Evolutionary conservation across 768 basidiomycete species (phyloP).

Genomic region (Gymnopilus junonius): DNA sequence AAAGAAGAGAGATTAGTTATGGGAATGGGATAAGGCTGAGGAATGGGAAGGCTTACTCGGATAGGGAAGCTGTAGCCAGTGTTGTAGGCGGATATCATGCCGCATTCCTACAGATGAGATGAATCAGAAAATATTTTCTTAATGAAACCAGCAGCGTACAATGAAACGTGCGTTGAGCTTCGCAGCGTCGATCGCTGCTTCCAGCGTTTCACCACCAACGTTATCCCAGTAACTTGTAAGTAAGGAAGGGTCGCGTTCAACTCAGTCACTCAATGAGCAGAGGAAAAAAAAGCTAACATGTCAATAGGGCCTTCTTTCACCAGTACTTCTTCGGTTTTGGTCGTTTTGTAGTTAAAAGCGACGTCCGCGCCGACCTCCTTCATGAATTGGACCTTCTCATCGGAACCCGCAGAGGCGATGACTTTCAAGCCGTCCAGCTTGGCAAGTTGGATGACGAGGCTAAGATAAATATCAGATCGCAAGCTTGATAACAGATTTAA

Average conservation of each 20-base stretch:
- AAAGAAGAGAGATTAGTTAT: too few species aligned
- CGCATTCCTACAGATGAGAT: slow-evolving; percentile 38
- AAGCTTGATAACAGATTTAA: too few species aligned
- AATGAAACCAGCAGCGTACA: slow-evolving; percentile 42
- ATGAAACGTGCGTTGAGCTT: slow-evolving; percentile 52
- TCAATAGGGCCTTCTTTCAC: slow-evolving; percentile 56
- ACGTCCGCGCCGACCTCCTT: slow-evolving; percentile 68
- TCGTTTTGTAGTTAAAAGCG: slow-evolving; percentile 77
- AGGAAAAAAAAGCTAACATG: slow-evolving; percentile 33
- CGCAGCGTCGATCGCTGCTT: slow-evolving; percentile 56
- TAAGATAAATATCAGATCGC: slow-evolving; percentile 19
- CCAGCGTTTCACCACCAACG: slow-evolving; percentile 63
- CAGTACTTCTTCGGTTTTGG: slow-evolving; percentile 53
- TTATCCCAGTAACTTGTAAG: slow-evolving; percentile 57
- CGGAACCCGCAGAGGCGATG: slow-evolving; percentile 71
- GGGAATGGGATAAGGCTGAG: neutral
- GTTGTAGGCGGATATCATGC: slow-evolving; percentile 46
- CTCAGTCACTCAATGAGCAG: neutral
- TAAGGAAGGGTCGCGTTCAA: neutral
- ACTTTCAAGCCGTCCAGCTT: slow-evolving; percentile 61
- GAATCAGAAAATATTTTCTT: too few species aligned
- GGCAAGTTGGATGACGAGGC: slow-evolving; percentile 55
- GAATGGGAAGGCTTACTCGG: slow-evolving; percentile 21
- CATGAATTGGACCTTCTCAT: slow-evolving; percentile 73
- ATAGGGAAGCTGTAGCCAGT: slow-evolving; percentile 26